Conservation (phyloP, 345 rosid genomes). For the Citrus maxima region DNA sequence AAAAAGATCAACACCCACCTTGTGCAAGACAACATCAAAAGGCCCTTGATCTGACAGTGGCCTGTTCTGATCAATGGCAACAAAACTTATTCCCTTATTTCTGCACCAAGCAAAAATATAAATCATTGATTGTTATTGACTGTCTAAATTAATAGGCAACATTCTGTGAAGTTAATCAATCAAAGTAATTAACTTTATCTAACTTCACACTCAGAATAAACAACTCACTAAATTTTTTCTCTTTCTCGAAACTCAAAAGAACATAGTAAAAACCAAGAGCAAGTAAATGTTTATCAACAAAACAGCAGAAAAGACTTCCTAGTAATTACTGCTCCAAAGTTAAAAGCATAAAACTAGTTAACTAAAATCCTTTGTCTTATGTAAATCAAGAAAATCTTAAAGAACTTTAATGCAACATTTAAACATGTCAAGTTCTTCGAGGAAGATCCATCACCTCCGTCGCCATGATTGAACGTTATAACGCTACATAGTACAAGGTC, state of each 20-base stretch:
- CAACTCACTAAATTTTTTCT: not conserved
- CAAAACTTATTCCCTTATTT: conserved; percentile 70
- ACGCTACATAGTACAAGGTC: too few species aligned
- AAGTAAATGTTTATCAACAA: not conserved
- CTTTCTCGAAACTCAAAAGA: not conserved
- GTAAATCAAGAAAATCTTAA: not conserved
- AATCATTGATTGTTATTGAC: conserved; percentile 3
- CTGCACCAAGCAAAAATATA: conserved; percentile 43
- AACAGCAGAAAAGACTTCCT: not conserved
- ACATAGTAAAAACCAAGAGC: not conserved
- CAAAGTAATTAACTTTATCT: conserved; percentile 21
- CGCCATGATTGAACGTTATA: too few species aligned
- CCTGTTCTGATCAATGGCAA: conserved; percentile 62
- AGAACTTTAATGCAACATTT: not conserved
- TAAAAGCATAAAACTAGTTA: not conserved
- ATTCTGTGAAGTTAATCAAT: conserved; percentile 17
- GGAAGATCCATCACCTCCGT: not conserved
- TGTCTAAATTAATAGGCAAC: conserved; percentile 12
- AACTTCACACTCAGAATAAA: conserved; percentile 12
- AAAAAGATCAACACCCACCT: conserved; percentile 46
- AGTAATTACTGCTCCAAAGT: conserved; percentile 3
- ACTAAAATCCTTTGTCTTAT: too few species aligned
- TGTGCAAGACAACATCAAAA: conserved; percentile 85
- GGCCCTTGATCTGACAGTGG: conserved; percentile 92
- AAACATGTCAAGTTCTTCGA: not conserved